A percentile compares a stretch with the other conserved stretches of the same genome.
These are phyloP conservation scores for Plectosphaerella cucumerina DNA, from an alignment of 2,329 filamentous ascomycete genomes.

Conservation along the genomic window DNA sequence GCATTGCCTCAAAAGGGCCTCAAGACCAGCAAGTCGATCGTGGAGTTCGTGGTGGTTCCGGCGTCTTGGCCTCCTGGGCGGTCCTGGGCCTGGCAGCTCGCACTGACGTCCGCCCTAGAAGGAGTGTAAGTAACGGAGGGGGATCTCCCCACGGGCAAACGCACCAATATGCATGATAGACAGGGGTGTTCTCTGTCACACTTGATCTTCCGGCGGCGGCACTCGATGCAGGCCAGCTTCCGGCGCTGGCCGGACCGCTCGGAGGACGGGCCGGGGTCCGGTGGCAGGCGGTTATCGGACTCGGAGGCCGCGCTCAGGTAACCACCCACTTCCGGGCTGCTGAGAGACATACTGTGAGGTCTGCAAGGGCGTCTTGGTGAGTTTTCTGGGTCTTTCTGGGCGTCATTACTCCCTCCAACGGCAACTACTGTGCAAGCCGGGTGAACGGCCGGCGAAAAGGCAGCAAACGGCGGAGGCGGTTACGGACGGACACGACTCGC, in stretches of 20 bases:
- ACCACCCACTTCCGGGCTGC: background rate
- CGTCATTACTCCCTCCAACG: too few relatives aligned
- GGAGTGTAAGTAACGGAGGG: background rate
- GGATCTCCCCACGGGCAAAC: background rate
- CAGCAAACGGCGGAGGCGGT: too few relatives aligned
- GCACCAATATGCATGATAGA: constrained; percentile 54
- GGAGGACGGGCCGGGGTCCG: background rate
- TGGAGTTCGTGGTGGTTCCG: constrained; percentile 4
- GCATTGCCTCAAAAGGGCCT: background rate
- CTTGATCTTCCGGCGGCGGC: constrained; percentile 58
- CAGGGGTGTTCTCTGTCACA: constrained; percentile 56
- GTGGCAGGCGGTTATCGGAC: background rate
- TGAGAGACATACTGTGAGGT: background rate
- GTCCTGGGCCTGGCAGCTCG: background rate
- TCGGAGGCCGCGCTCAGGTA: background rate
- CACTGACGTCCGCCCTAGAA: constrained; percentile 2
- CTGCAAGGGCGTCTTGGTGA: background rate
- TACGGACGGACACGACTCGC: too few relatives aligned
- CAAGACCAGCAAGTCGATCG: constrained; percentile 1
- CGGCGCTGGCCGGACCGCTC: background rate
- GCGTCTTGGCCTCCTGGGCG: background rate
- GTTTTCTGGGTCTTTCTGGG: too few relatives aligned
- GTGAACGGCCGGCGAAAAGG: background rate
- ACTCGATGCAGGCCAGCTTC: constrained; percentile 47
- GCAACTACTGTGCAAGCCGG: background rate